These are phyloP conservation scores for Pseudevernia furfuracea DNA, from an alignment of 495 filamentous ascomycete species.

Conservation along the genomic window DNA sequence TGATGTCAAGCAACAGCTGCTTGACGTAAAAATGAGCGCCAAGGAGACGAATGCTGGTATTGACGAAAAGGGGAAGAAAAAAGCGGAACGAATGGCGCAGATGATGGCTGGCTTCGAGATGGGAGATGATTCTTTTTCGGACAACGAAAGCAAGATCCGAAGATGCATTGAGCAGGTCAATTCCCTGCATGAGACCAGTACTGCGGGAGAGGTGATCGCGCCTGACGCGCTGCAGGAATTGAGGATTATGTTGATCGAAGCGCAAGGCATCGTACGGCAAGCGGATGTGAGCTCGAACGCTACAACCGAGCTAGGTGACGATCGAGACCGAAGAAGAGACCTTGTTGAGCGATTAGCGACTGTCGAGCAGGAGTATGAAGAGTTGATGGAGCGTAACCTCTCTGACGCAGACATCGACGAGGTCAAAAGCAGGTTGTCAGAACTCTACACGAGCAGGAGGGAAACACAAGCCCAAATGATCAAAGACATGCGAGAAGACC, in stretches of 20 bases:
- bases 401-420: conserved; percentile 71
- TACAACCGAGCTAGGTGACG: conserved; percentile 51
- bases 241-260: conserved; percentile 69
- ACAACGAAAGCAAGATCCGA: conserved; percentile 78
- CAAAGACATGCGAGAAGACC: conserved; percentile 64
- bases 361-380: conserved; percentile 74
- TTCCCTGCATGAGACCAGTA: conserved; percentile 64
- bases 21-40: conserved; percentile 90
- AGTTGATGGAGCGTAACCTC: conserved; percentile 71
- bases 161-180: conserved; percentile 76
- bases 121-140: conserved; percentile 79
- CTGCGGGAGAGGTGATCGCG: conserved; percentile 67
- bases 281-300: conserved; percentile 76
- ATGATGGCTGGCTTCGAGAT: conserved; percentile 99
- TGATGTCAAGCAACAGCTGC: conserved; percentile 91
- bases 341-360: conserved; percentile 65
- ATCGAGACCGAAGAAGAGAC: conserved; percentile 55
- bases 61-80: conserved; percentile 97
- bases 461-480: conserved; percentile 60
- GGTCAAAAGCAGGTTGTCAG: conserved; percentile 68
- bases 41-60: conserved; percentile 81
- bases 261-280: conserved; percentile 86
- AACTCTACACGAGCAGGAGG: conserved; percentile 65
- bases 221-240: conserved; percentile 74
- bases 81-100: conserved; percentile 97